Conservation (phyloP, 352 stramenopile species). For the Phytophthora multivora region DNA sequence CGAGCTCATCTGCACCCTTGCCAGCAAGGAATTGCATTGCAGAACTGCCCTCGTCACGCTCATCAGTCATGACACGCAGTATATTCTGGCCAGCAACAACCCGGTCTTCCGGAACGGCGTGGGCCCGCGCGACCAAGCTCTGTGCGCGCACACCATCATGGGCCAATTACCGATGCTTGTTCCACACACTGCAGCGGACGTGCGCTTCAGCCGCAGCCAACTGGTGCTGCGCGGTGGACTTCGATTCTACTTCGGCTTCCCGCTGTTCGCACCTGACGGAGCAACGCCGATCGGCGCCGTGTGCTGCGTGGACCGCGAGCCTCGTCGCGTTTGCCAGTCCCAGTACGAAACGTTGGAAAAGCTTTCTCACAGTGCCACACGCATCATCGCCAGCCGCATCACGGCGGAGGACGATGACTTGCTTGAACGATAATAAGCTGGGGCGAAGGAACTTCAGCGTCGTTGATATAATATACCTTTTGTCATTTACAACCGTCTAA, state of each 20-base stretch:
- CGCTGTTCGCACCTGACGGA: constrained; percentile 38
- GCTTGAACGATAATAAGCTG: not conserved
- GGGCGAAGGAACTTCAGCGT: constrained; percentile 5
- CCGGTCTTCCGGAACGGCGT: constrained; percentile 27
- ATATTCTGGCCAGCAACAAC: constrained; percentile 47
- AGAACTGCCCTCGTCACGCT: constrained; percentile 50
- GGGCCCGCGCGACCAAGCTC: constrained; percentile 47
- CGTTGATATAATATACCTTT: constrained; percentile 22
- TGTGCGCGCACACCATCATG: constrained; percentile 66
- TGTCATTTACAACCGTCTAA: constrained; percentile 20
- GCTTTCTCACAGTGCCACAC: constrained; percentile 42
- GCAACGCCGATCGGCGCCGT: constrained; percentile 49
- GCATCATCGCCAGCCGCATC: constrained; percentile 39
- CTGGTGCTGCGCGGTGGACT: constrained; percentile 34
- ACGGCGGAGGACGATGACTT: constrained; percentile 12
- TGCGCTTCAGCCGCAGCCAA: constrained; percentile 51
- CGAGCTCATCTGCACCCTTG: constrained; percentile 54
- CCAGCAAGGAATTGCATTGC: constrained; percentile 45
- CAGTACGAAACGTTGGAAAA: constrained; percentile 49
- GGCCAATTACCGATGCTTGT: constrained; percentile 51
- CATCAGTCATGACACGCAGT: constrained; percentile 43
- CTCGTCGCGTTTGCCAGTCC: constrained; percentile 40
- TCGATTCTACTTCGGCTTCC: constrained; percentile 69
- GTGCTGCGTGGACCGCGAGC: constrained; percentile 50
- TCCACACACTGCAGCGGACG: constrained; percentile 51